phyloP scores from a whole-genome alignment of 768 basidiomycete genomes.

The Lanmaoa pseudosensibilis region DNA sequence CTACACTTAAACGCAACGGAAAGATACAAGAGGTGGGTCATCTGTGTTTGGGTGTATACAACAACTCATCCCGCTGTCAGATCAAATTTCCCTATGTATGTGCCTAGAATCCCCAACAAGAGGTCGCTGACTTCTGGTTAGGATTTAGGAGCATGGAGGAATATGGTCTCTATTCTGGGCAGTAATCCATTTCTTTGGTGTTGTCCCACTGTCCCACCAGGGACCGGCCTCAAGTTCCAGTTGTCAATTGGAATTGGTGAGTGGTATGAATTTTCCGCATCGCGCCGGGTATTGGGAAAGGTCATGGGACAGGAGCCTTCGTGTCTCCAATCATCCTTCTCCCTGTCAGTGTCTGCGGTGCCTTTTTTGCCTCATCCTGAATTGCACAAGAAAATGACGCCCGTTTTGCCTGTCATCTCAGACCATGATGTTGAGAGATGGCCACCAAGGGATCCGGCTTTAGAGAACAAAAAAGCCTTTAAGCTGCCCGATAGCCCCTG shows the following conservation, averaged over 20 bases:
- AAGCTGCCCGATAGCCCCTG: conserved; percentile 68
- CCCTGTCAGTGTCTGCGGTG: conserved; percentile 7
- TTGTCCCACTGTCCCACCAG: conserved; percentile 66
- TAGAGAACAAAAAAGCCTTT: conserved; percentile 39
- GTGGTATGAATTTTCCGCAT: conserved; percentile 51
- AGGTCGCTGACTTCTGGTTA: conserved; percentile 34
- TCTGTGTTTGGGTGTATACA: neutral
- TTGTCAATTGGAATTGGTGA: conserved; percentile 73
- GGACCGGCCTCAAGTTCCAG: conserved; percentile 76
- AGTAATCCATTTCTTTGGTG: conserved; percentile 78
- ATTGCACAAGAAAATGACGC: conserved; percentile 3
- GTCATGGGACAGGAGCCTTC: conserved; percentile 3
- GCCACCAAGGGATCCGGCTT: conserved; percentile 72
- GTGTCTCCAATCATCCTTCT: neutral
- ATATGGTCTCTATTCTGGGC: conserved; percentile 79
- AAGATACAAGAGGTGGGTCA: conserved; percentile 72
- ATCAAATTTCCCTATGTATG: conserved; percentile 92
- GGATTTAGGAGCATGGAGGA: conserved; percentile 76
- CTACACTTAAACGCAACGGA: conserved; percentile 79
- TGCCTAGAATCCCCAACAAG: neutral
- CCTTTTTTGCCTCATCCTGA: neutral
- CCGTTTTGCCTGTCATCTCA: conserved; percentile 21
- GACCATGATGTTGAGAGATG: conserved; percentile 47
- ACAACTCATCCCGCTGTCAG: conserved; percentile 36
- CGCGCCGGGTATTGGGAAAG: conserved; percentile 12